A percentile compares a stretch with the other conserved stretches of the same genome.
phyloP scores from a whole-genome alignment of 257 asterid species.

The Phtheirospermum japonicum region DNA sequence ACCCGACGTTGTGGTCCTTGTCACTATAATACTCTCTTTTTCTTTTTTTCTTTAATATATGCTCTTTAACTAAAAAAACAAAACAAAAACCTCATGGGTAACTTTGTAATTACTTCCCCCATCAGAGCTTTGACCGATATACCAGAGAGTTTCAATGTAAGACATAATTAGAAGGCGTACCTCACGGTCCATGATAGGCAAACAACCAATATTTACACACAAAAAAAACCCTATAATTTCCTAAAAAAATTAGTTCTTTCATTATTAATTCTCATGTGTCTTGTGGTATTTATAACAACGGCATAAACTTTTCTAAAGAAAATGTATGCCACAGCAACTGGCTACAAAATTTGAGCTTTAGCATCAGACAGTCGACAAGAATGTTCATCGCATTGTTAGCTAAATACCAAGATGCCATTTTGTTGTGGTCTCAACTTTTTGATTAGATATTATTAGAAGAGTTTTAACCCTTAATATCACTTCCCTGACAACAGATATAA shows the following conservation, averaged over 20 bases:
- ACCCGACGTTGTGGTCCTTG: no score
- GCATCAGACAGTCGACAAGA: no score
- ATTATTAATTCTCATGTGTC: slow-evolving; percentile 8
- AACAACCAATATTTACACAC: slow-evolving; percentile 58
- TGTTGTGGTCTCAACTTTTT: slow-evolving; percentile 78
- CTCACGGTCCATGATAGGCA: slow-evolving; percentile 42
- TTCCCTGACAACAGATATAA: slow-evolving; percentile 44
- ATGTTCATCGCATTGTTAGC: slow-evolving; percentile 48
- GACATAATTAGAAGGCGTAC: slow-evolving; percentile 32
- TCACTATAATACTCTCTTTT: no score
- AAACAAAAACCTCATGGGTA: no score
- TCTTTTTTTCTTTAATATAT: no score
- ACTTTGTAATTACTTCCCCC: no score
- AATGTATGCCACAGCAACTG: slow-evolving; percentile 29
- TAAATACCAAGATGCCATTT: slow-evolving; percentile 78
- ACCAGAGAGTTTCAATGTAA: no score
- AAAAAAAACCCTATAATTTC: no score
- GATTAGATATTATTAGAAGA: slow-evolving; percentile 74
- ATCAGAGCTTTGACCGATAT: neutral
- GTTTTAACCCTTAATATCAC: slow-evolving; percentile 68
- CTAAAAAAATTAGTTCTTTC: slow-evolving; percentile 36
- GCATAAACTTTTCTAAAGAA: slow-evolving; percentile 32
- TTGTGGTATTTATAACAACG: neutral
- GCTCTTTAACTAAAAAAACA: no score
- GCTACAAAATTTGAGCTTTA: slow-evolving; percentile 32